Base-by-base conservation (phyloP, 2,329 filamentous ascomycete genomes). In the Penicillium sp. region DNA sequence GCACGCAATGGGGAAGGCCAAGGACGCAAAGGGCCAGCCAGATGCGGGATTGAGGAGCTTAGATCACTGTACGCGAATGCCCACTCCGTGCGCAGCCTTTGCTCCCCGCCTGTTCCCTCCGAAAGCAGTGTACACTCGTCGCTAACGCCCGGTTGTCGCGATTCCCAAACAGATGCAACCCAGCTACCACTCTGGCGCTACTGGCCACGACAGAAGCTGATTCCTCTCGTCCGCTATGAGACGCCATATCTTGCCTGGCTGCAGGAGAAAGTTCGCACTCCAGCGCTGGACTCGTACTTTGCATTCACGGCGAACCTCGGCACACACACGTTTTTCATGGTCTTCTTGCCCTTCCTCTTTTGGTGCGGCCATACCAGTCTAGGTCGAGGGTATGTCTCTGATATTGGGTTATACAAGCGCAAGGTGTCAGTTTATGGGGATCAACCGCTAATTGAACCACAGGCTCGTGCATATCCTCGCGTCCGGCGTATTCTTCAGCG, bases 311-410 rank as follows among this genome's bases (percentile, higher is more conserved):
- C 95, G 64, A 99, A 98, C 76, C 85, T 98, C 57, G 92, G 95
- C 66, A 99, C 95, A 0, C 95, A 99, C 78, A 99, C 95, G 0
- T 98, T 97, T 81, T 99, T 97, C 82, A 98, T 98, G 93, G 85
- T 96, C 67, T 90, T 92, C 59, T 81, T 99, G 71, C 95, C 95
- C 5, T 91, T 98, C 65, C 85, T 96, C 68, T 98, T 98, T 81
- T 99, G 95, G 95, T 96, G 92, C 71, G 94, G 94, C 55, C 90
- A 93, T 77, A 88, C 90, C 45, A 88, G 85, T 63, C 85, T 96
- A 66, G 95, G 92, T 57, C 90, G 95, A 81, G 93, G 89, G 91
- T 96, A 87, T 69, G 88, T 83, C 57, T 57, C 62, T 48, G 42
- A 42, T 52, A 17, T 15, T 39, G 39, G 37, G 22, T 43, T 20